Base-by-base conservation (phyloP, 805 yeast species). In the Wickerhamomyces sydowiorum region DNA sequence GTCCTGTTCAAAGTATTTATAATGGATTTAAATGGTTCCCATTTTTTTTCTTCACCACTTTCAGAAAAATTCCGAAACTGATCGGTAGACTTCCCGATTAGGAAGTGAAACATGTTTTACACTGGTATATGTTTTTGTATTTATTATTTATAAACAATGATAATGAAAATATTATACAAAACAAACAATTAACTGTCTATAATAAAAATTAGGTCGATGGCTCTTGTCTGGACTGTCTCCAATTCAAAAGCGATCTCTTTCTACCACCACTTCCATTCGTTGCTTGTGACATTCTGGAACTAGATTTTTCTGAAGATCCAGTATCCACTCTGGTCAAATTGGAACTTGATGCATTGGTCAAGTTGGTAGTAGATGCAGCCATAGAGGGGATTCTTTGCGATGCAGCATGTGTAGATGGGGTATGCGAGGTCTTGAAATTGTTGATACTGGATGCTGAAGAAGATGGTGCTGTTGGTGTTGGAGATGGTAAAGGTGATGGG, bases 171-270 rank as follows among this genome's bases (percentile, higher is more conserved):
- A 24, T 17, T 17, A 17, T 18, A 10, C 35, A 12, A 10, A 19
- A 19, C 3, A 25, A 25, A 32, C 34, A 19, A 5, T 17, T 30
- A 7, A 14, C 7, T 14, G 18, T 18, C 14, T 18, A 30, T 17
- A 14, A 30, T 30, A 30, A 37, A 29, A n/a, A 7, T 24, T 17
- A n/a, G 24, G 27, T 27, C 31, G n/a, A 41, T 25, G 38, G 41
- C 14, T 40, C 42, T 8, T 45, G 47, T 41, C 57, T 45, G 3
- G 62, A 59, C 38, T 62, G 63, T 48, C 65, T 56, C 67, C 67
- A 63, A 42, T 54, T 58, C 47, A 59, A 36, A 7, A 60, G 45
- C n/a, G 60, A 58, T 47, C 59, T 49, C 52, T 54, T 58, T 37
- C 52, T 52, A 2, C 50, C 48, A 2, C 48, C 40, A n/a, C 49